A percentile compares a stretch with the other conserved stretches of the same genome.
phyloP scores from a whole-genome alignment of 2,329 filamentous ascomycete genomes.

The Xylaria multiplex region DNA sequence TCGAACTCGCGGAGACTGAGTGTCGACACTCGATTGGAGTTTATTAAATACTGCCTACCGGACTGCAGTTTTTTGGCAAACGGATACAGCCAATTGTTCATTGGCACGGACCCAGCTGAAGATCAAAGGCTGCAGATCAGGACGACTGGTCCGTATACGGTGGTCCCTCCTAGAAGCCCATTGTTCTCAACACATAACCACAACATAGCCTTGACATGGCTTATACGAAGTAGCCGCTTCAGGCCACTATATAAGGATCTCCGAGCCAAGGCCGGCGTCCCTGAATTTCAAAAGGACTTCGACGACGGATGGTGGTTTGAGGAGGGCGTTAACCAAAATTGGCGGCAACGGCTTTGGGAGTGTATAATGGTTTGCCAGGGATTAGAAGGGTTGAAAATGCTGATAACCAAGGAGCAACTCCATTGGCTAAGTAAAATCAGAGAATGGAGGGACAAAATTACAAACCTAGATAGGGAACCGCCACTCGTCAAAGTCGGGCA shows the following conservation, averaged over 20 bases:
- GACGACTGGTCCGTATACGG: not conserved
- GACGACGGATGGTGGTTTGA: conserved; percentile 12
- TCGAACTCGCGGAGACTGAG: conserved; percentile 6
- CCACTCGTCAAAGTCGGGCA: conserved; percentile 5
- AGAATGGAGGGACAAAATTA: conserved; percentile 34
- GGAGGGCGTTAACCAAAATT: not conserved
- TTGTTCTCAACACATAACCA: conserved; percentile 58
- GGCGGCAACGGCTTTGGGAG: conserved; percentile 31
- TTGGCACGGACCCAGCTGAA: too few relatives aligned
- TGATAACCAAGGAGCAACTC: conserved; percentile 19
- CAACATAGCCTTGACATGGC: conserved; percentile 22
- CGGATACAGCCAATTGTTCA: too few relatives aligned
- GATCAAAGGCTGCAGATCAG: not conserved
- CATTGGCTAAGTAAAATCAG: conserved; percentile 29
- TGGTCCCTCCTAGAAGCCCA: not conserved
- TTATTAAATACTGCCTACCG: conserved; percentile 36
- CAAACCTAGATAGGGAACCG: conserved; percentile 26
- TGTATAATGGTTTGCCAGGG: conserved; percentile 38
- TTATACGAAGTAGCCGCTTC: conserved; percentile 28
- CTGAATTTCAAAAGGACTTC: conserved; percentile 23
- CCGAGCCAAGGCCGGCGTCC: conserved; percentile 18
- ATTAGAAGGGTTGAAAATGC: conserved; percentile 33
- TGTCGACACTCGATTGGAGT: conserved; percentile 35
- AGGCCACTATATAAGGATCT: conserved; percentile 18
- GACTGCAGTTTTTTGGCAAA: conserved; percentile 2